These are phyloP conservation scores for Lepidopterella palustris DNA, from an alignment of 495 filamentous ascomycete genomes.

Conservation along the genomic window DNA sequence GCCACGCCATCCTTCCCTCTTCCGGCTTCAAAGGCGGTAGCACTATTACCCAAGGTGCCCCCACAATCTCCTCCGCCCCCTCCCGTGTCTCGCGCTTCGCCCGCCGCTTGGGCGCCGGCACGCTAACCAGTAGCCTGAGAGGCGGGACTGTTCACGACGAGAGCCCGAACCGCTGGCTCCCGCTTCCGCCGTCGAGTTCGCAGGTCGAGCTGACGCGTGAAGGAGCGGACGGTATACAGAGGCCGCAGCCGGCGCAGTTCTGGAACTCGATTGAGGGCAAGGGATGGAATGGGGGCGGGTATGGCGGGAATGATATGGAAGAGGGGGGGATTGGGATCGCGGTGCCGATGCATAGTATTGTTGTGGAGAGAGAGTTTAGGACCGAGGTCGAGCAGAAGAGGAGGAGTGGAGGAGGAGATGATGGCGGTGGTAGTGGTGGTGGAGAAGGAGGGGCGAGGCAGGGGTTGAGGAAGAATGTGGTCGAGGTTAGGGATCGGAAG, in stretches of 20 bases:
- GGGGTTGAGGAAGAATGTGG: no score
- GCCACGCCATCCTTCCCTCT: constrained; percentile 2
- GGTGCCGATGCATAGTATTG: background rate
- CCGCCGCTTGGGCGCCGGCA: no score
- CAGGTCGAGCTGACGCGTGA: constrained; percentile 7
- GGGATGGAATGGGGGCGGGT: background rate
- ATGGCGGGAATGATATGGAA: background rate
- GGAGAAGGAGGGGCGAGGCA: no score
- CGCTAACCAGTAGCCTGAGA: no score
- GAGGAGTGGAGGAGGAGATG: background rate
- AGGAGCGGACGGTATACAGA: background rate
- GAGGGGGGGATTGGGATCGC: background rate
- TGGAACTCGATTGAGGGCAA: constrained; percentile 13
- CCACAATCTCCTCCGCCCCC: constrained; percentile 11
- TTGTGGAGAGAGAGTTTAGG: constrained; percentile 1
- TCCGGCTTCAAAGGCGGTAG: no score
- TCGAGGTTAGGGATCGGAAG: no score
- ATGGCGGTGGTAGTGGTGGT: no score
- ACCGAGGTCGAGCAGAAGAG: background rate
- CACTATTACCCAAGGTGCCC: no score
- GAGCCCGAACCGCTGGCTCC: background rate
- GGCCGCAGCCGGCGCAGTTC: constrained; percentile 11
- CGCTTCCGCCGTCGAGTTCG: background rate
- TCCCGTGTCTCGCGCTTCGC: no score
- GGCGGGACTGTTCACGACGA: background rate